phyloP scores from a whole-genome alignment of 768 basidiomycete genomes.

The Phylloporus scabripes region DNA sequence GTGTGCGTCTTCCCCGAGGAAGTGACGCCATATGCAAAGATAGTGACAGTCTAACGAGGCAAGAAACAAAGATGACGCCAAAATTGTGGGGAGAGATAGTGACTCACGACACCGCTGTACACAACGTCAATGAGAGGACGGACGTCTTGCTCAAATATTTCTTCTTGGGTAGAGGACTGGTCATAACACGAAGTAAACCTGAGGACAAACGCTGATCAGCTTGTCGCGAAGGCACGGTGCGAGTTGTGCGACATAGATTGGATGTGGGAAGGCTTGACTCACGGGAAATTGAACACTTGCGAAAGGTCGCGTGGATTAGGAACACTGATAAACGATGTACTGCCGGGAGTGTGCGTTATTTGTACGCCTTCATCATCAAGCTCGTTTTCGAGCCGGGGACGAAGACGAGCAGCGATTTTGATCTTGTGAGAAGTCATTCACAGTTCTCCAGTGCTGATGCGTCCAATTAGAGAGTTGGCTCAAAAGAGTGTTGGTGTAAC shows the following conservation, averaged over 20 bases:
- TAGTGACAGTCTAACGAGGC: constrained; percentile 62
- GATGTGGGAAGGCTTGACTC: constrained; percentile 21
- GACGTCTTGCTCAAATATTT: constrained; percentile 74
- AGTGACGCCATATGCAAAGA: constrained; percentile 89
- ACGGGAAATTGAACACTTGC: constrained; percentile 80
- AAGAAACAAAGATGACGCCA: not conserved
- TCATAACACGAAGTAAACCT: constrained; percentile 79
- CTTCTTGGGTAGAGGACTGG: constrained; percentile 61
- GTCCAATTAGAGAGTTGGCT: not conserved
- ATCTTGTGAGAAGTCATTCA: constrained; percentile 43
- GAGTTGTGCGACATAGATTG: not conserved
- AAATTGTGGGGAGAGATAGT: not conserved
- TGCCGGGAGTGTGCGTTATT: constrained; percentile 41
- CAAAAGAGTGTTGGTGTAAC: not conserved
- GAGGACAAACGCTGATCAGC: constrained; percentile 2
- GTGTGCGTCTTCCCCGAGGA: constrained; percentile 91
- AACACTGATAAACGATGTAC: constrained; percentile 52
- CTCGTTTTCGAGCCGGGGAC: constrained; percentile 60
- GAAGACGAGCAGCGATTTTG: constrained; percentile 66
- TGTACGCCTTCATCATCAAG: constrained; percentile 56
- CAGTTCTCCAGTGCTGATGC: not conserved
- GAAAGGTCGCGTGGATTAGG: constrained; percentile 63
- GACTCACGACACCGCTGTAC: constrained; percentile 65
- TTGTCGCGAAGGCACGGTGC: not conserved
- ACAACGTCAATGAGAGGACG: constrained; percentile 74